Evolutionary conservation across 345 rosid species (phyloP).

Genomic region (Acer negundo): DNA sequence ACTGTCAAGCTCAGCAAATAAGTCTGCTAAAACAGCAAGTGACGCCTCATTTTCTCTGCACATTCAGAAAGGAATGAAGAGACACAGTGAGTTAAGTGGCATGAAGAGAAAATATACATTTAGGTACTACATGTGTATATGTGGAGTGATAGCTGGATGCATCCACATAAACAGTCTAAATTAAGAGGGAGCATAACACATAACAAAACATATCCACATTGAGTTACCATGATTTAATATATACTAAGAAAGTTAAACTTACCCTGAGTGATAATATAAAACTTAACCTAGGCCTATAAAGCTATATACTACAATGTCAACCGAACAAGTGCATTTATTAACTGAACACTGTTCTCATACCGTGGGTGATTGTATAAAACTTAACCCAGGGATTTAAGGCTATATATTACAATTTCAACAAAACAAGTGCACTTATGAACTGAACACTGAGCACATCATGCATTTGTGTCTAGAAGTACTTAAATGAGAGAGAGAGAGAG

Average conservation of each 20-base stretch:
- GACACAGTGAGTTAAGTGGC: not conserved
- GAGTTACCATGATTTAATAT: not conserved
- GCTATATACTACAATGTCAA: not conserved
- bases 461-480: not conserved
- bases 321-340: not conserved
- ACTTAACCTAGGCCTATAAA: not conserved
- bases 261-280: not conserved
- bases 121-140: not conserved
- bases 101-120: not conserved
- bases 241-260: not conserved
- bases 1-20: constrained; percentile 78
- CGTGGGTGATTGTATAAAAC: not conserved
- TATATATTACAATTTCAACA: not conserved
- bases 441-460: not conserved
- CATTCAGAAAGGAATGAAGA: constrained; percentile 12
- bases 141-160: not conserved
- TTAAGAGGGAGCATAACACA: not conserved
- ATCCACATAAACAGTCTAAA: not conserved
- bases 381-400: not conserved
- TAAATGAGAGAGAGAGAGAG: too few relatives aligned
- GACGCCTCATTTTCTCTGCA: constrained; percentile 99
- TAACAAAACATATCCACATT: not conserved
- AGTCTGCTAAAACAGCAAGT: constrained; percentile 92
- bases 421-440: not conserved
- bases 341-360: not conserved